A percentile compares a stretch with the other conserved stretches of the same genome.
phyloP scores from a whole-genome alignment of 2,329 filamentous ascomycete genomes.

The Moelleriella libera region DNA sequence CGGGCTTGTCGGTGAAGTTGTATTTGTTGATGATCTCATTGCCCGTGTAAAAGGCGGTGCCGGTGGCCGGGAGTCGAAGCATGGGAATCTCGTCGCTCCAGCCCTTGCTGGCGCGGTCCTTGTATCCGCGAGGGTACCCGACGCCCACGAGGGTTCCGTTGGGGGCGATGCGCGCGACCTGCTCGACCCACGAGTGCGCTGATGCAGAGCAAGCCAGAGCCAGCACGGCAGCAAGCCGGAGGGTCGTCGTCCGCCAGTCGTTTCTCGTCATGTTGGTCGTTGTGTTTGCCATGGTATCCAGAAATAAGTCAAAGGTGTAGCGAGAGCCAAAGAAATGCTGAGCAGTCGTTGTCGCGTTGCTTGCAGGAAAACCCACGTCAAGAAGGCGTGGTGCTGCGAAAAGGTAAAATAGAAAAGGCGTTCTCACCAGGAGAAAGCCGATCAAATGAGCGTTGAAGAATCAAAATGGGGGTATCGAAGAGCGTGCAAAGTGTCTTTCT shows the following conservation, averaged over 20 bases:
- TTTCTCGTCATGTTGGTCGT: not conserved
- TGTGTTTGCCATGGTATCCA: slow-evolving; percentile 3
- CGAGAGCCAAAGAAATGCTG: not conserved
- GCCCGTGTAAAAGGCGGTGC: slow-evolving; percentile 50
- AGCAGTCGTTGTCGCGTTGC: not conserved
- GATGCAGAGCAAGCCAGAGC: slow-evolving; percentile 15
- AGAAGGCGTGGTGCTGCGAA: not conserved
- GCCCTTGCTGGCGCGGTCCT: slow-evolving; percentile 36
- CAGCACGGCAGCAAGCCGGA: slow-evolving; percentile 11
- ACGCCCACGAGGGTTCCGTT: slow-evolving; percentile 62
- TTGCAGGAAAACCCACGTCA: not conserved
- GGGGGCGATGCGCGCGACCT: slow-evolving; percentile 53
- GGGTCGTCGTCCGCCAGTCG: not conserved
- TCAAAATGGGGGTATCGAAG: not conserved
- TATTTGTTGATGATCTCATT: slow-evolving; percentile 35
- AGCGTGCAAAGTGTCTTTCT: not conserved
- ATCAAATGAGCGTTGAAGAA: not conserved
- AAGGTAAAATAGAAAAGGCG: not conserved
- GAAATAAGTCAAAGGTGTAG: not conserved
- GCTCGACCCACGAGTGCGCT: slow-evolving; percentile 76
- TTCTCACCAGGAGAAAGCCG: not conserved
- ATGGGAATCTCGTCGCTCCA: slow-evolving; percentile 46
- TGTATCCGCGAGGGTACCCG: slow-evolving; percentile 64
- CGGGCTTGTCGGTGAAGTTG: slow-evolving; percentile 20
- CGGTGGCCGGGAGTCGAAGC: slow-evolving; percentile 46